Evolutionary conservation across 1,284 basidiomycete species (phyloP).

Genomic region (Lignosus rhinocerotis): DNA sequence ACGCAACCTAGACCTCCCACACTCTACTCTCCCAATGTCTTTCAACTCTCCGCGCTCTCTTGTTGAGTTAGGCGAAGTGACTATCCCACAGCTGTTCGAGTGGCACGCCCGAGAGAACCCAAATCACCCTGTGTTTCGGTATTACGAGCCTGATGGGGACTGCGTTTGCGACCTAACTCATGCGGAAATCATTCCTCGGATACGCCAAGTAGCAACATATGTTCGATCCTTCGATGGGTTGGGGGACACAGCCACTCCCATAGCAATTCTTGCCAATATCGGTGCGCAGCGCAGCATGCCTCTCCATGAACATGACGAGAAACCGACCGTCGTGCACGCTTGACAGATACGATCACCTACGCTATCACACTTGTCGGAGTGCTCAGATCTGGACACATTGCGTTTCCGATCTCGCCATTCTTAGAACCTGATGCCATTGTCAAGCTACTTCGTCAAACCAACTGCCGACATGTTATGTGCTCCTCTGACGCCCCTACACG

Average conservation of each 20-base stretch:
- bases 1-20: no score
- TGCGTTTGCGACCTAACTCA: not conserved
- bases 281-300: constrained; percentile 9
- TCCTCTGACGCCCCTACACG: constrained; percentile 14
- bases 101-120: constrained; percentile 34
- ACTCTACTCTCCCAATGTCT: no score
- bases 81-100: constrained; percentile 36
- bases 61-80: constrained; percentile 9
- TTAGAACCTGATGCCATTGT: constrained; percentile 21
- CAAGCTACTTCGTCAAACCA: constrained; percentile 17
- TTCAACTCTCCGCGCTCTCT: not conserved
- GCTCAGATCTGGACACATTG: constrained; percentile 32
- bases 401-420: constrained; percentile 26
- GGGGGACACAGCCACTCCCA: not conserved
- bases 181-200: not conserved
- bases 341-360: constrained; percentile 35
- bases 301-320: not conserved
- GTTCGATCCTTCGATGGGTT: no score
- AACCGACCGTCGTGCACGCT: not conserved
- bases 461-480: constrained; percentile 6
- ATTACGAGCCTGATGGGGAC: not conserved
- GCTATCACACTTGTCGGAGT: constrained; percentile 30
- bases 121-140: constrained; percentile 36
- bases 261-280: constrained; percentile 20
- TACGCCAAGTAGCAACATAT: not conserved